A percentile compares a stretch with the other conserved stretches of the same genome.
Evolutionary conservation across 148 eudicot species (phyloP).

Genomic region (Cornus florida): DNA sequence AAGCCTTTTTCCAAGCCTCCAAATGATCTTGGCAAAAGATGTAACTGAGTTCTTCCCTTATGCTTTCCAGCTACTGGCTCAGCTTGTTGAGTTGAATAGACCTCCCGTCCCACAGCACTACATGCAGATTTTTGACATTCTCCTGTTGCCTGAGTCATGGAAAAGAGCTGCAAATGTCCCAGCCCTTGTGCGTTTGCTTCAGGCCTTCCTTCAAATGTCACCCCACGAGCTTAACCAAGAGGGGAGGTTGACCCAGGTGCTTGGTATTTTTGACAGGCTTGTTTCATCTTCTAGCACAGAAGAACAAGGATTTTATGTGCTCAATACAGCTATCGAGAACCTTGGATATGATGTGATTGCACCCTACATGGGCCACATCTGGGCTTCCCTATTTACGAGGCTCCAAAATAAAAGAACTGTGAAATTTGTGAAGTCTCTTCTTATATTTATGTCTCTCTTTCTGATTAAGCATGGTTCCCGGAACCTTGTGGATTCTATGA

Average conservation of each 20-base stretch:
- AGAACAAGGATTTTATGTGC: conserved; percentile 92
- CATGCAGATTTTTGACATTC: conserved; percentile 78
- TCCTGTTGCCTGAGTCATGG: conserved; percentile 78
- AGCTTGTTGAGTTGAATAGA: conserved; percentile 86
- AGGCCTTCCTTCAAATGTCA: conserved; percentile 89
- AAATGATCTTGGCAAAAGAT: conserved; percentile 60
- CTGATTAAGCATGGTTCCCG: conserved; percentile 77
- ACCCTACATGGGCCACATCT: conserved; percentile 54
- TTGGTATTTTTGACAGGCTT: conserved; percentile 71
- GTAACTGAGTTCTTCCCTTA: conserved; percentile 90
- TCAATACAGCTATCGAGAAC: conserved; percentile 81
- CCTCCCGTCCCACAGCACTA: conserved; percentile 70
- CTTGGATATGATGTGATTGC: conserved; percentile 71
- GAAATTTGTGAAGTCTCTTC: conserved; percentile 69
- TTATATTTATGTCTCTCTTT: conserved; percentile 86
- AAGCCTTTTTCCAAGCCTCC: conserved; percentile 72
- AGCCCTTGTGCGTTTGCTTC: conserved; percentile 90
- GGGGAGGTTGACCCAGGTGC: conserved; percentile 62
- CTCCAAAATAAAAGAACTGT: conserved; percentile 60
- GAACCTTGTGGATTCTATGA: conserved; percentile 64
- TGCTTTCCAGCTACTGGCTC: conserved; percentile 92
- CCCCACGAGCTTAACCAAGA: conserved; percentile 72
- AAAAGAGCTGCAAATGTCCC: conserved; percentile 89
- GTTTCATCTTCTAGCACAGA: conserved; percentile 72
- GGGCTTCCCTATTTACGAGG: conserved; percentile 61